Base-by-base conservation (phyloP, 306 rosid species). In the Prunus dulcis region DNA sequence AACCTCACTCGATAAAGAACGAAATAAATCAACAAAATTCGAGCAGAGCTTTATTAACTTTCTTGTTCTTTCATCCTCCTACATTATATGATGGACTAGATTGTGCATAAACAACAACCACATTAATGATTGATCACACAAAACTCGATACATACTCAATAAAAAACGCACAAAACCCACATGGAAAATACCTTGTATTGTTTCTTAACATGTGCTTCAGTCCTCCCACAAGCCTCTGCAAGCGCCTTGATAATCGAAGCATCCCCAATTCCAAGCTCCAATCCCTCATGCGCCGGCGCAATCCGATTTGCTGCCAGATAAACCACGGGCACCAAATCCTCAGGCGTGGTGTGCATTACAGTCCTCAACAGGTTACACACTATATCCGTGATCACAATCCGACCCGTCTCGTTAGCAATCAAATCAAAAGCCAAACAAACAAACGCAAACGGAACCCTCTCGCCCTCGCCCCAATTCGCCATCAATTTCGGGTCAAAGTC, bases 181-280 rank as follows among this genome's bases (percentile, higher is more conserved):
- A 52, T 30, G 76, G 4, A 32, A 18, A 19, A 34, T 64, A 88
- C 98, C 96, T 88, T 82, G 72, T 93, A 86, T 72, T 84, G 92
- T 72, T 72, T 83, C 86, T 87, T 95, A 32, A 95, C 87, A 79
- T 86, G 86, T 0, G 67, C 25, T 55, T 92, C 97, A 13, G 88
- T 89, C 73, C 89, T 85, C 75, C 96, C 97, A 77, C 83, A 92
- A 0, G 93, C 97, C 80, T 89, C 93, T 0, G 97, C 91, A 3
- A 95, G 97, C 10, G 97, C 97, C 87, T 84, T 95, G 45, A 87
- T 80, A 18, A 95, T 90, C 6, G 97, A 90, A 69, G 96, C 85
- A 11, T 95, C 98, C 11, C 98, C 98, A 3, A 95, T 83, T 56
- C 98, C 98, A 76, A 95, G 82, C 82, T 95, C 99, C 62, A 84